These are phyloP conservation scores for Eucalyptus caleyi DNA, from an alignment of 345 rosid genomes.

Conservation along the genomic window DNA sequence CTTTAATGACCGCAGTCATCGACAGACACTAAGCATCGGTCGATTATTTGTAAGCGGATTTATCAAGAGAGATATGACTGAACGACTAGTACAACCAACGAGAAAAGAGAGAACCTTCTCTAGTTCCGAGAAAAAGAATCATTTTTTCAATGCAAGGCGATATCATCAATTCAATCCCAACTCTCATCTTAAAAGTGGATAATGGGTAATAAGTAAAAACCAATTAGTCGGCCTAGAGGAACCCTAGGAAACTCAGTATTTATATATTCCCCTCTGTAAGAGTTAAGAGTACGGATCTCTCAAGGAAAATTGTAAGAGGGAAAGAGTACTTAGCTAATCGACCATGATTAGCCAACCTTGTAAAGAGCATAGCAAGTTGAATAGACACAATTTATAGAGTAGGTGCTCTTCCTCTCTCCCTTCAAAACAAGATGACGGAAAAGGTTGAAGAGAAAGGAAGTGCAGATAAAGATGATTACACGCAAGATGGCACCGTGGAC, in stretches of 20 bases:
- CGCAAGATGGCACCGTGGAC: constrained; percentile 53
- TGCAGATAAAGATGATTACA: constrained; percentile 11
- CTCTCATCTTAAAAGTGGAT: background rate
- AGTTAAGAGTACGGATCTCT: background rate
- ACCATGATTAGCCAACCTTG: background rate
- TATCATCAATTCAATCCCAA: background rate
- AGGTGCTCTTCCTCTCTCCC: background rate
- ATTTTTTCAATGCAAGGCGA: background rate
- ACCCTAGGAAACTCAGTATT: background rate
- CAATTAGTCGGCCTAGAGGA: background rate
- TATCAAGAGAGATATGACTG: background rate
- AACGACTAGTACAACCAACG: background rate
- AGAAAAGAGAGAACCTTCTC: background rate
- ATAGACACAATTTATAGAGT: background rate
- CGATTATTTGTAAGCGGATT: background rate
- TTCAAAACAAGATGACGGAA: background rate
- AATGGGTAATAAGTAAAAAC: background rate
- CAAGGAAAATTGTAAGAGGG: background rate
- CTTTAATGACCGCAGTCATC: constrained; percentile 21
- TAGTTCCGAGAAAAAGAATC: background rate
- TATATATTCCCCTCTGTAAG: background rate
- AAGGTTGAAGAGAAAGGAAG: constrained; percentile 17
- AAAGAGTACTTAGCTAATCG: background rate
- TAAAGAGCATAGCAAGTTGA: background rate
- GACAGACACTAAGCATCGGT: background rate